A percentile compares a stretch with the other conserved stretches of the same genome.
Evolutionary conservation across 345 rosid genomes (phyloP).

Genomic region (Microthlaspi erraticum): DNA sequence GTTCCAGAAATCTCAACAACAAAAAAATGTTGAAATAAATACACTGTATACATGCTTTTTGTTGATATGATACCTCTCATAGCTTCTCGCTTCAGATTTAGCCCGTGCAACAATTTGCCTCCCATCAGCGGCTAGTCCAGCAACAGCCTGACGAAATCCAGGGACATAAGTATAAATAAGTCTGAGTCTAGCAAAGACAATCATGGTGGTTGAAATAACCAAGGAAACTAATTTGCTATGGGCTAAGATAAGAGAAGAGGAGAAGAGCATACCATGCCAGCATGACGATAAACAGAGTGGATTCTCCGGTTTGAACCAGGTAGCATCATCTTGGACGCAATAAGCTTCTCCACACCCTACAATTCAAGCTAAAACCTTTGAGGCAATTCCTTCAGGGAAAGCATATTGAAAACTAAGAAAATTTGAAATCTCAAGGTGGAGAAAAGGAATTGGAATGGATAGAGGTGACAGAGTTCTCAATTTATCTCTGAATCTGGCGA

Average conservation of each 20-base stretch:
- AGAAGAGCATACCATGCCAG: slow-evolving; percentile 71
- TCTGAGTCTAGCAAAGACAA: neutral
- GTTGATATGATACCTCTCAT: slow-evolving; percentile 65
- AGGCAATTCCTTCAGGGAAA: neutral
- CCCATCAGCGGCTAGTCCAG: slow-evolving; percentile 96
- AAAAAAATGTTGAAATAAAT: neutral
- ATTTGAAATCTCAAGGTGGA: neutral
- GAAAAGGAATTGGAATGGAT: neutral
- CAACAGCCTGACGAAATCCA: slow-evolving; percentile 67
- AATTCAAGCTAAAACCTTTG: slow-evolving; percentile 9
- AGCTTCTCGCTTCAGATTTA: slow-evolving; percentile 81
- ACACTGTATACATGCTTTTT: slow-evolving; percentile 21
- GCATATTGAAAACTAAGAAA: neutral
- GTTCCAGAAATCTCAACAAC: neutral
- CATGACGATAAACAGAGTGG: slow-evolving; percentile 92
- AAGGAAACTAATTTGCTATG: neutral
- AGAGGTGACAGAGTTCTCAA: neutral
- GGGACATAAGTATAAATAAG: neutral
- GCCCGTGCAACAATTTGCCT: slow-evolving; percentile 92
- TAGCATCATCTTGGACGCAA: slow-evolving; percentile 95
- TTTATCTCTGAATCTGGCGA: neutral
- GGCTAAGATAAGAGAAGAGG: neutral
- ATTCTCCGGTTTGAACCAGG: slow-evolving; percentile 94
- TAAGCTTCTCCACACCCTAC: slow-evolving; percentile 98
- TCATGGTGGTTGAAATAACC: neutral